These are phyloP conservation scores for Hypoxylon fragiforme DNA, from an alignment of 495 filamentous ascomycete species.

Conservation along the genomic window DNA sequence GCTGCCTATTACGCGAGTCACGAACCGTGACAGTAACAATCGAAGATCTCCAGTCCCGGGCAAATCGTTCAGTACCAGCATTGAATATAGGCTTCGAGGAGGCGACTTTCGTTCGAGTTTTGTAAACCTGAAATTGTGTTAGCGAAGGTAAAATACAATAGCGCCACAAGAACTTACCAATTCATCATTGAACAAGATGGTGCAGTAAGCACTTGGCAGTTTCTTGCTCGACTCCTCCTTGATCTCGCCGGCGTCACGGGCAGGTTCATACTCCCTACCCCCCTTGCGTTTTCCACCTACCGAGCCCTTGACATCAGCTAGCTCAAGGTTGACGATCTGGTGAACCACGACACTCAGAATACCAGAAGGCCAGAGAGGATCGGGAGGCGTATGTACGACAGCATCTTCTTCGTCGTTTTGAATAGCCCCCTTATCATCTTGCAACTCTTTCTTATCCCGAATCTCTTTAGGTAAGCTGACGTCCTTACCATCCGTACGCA, in stretches of 20 bases:
- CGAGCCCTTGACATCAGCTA: constrained; percentile 77
- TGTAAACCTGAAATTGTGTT: constrained; percentile 60
- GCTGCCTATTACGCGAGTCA: constrained; percentile 84
- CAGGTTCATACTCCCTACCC: constrained; percentile 86
- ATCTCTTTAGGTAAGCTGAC: constrained; percentile 70
- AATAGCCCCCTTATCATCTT: constrained; percentile 85
- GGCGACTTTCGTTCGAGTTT: constrained; percentile 86
- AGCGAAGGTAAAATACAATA: constrained; percentile 14
- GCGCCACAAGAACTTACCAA: constrained; percentile 52
- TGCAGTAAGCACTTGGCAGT: constrained; percentile 88
- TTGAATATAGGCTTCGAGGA: constrained; percentile 96
- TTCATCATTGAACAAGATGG: constrained; percentile 85
- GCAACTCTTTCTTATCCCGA: constrained; percentile 72
- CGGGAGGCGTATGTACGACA: constrained; percentile 85
- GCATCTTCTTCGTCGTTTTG: constrained; percentile 78
- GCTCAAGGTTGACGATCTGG: constrained; percentile 91
- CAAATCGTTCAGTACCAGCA: constrained; percentile 89
- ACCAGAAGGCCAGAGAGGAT: constrained; percentile 91
- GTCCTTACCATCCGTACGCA: constrained; percentile 86
- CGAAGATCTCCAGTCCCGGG: constrained; percentile 90
- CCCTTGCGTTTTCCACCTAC: constrained; percentile 63
- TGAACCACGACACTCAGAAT: constrained; percentile 83
- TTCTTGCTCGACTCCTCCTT: constrained; percentile 78
- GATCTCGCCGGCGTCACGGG: constrained; percentile 79
- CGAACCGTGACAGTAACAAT: constrained; percentile 86